Percentiles rank a stretch among this genome's conserved stretches.
Evolutionary conservation across 129 eudicot genomes (phyloP).

Genomic region (Pulicaria dysenterica): DNA sequence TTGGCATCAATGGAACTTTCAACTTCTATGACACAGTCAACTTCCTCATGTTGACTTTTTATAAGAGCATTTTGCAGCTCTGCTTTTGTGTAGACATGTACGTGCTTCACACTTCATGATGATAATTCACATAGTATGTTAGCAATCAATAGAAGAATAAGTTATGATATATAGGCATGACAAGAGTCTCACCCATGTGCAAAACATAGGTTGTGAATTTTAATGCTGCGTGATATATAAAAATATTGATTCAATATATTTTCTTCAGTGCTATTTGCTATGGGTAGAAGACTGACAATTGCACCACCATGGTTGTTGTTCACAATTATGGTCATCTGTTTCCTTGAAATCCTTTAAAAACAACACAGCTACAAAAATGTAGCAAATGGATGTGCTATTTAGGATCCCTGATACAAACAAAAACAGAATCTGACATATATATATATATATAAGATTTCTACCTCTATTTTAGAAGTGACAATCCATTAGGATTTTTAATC

Average conservation of each 20-base stretch:
- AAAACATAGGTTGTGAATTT: too few relatives aligned
- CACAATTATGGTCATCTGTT: conserved; percentile 67
- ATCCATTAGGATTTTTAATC: conserved; percentile 51
- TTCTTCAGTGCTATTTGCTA: conserved; percentile 70
- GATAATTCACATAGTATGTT: too few relatives aligned
- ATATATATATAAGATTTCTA: too few relatives aligned
- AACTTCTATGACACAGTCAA: conserved; percentile 84
- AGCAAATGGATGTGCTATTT: not conserved
- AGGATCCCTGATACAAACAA: conserved; percentile 5
- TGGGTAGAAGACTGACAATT: conserved; percentile 88
- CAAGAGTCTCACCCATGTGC: too few relatives aligned
- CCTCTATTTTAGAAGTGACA: conserved; percentile 72
- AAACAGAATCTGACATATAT: not conserved
- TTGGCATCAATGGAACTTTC: conserved; percentile 81
- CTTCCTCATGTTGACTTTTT: conserved; percentile 57
- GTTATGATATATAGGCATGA: too few relatives aligned
- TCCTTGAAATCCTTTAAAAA: conserved; percentile 60
- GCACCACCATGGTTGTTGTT: conserved; percentile 97
- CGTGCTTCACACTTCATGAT: too few relatives aligned
- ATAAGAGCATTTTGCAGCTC: conserved; percentile 67
- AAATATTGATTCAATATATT: too few relatives aligned
- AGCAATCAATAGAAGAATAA: too few relatives aligned
- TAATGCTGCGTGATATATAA: too few relatives aligned
- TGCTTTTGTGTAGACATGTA: too few relatives aligned
- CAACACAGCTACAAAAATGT: conserved; percentile 16